phyloP scores from a whole-genome alignment of 2,329 filamentous ascomycete species.

The Claviceps digitariae region DNA sequence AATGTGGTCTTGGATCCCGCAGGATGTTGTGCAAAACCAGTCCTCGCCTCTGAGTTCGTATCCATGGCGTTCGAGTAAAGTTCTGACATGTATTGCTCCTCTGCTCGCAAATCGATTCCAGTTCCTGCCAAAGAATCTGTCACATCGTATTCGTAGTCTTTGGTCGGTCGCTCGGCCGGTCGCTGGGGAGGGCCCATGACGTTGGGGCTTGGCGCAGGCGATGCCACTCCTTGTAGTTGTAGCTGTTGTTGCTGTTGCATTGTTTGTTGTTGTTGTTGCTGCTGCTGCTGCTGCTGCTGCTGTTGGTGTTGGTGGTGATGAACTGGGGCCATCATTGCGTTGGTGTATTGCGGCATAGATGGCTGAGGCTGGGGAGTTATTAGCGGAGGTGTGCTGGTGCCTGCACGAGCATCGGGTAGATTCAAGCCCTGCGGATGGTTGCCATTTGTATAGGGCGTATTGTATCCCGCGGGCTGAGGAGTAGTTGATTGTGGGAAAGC shows the following conservation, averaged over 20 bases:
- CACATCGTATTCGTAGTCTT: conserved; percentile 55
- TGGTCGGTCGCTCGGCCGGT: conserved; percentile 48
- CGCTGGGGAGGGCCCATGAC: conserved; percentile 47
- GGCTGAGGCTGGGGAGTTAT: conserved; percentile 17
- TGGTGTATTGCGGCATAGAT: conserved; percentile 15
- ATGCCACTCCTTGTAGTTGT: conserved; percentile 9
- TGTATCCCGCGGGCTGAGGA: conserved; percentile 18
- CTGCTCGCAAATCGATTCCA: conserved; percentile 74
- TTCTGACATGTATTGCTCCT: conserved; percentile 68
- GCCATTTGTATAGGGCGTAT: conserved; percentile 26
- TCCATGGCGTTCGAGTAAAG: conserved; percentile 42
- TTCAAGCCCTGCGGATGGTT: conserved; percentile 22
- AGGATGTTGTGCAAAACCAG: conserved; percentile 37
- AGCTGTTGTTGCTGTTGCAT: conserved; percentile 1
- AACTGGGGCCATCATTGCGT: conserved; percentile 17
- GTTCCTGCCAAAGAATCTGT: conserved; percentile 75
- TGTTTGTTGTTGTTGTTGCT: conserved; percentile 4
- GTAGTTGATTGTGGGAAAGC: conserved; percentile 21
- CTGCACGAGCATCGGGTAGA: conserved; percentile 21
- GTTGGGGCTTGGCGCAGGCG: conserved; percentile 15
- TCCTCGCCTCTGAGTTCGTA: conserved; percentile 30
- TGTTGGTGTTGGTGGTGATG: conserved; percentile 4
- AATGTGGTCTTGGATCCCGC: conserved; percentile 43
- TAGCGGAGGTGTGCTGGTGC: conserved; percentile 17
- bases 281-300: neutral